Percentiles rank a stretch among this genome's conserved stretches.
Conservation (phyloP, 192 early-diverging fungal genomes). For the Coemansia sp. region DNA sequence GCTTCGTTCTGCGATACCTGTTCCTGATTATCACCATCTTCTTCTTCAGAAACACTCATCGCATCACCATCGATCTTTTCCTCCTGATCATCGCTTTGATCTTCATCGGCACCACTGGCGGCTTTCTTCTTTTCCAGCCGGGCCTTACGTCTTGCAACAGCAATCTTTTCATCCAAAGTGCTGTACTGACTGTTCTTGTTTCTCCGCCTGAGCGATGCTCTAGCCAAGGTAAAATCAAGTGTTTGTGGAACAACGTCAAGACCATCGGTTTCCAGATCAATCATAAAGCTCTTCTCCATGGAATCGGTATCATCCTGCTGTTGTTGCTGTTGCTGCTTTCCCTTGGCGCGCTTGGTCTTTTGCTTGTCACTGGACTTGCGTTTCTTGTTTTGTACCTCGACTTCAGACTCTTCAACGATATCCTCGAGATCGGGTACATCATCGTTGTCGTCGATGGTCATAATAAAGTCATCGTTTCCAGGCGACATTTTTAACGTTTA, state of each 20-base stretch:
- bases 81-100: slow-evolving; percentile 19
- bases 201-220: slow-evolving; percentile 67
- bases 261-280: slow-evolving; percentile 74
- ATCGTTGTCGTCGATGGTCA: slow-evolving; percentile 71
- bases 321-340: not conserved
- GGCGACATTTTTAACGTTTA: slow-evolving; percentile 11
- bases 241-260: slow-evolving; percentile 59
- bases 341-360: slow-evolving; percentile 17
- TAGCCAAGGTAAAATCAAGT: slow-evolving; percentile 81
- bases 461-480: slow-evolving; percentile 62
- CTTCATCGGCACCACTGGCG: slow-evolving; percentile 28
- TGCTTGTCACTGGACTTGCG: slow-evolving; percentile 11
- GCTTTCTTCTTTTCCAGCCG: slow-evolving; percentile 26
- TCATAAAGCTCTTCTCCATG: slow-evolving; percentile 73
- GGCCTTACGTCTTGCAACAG: slow-evolving; percentile 18
- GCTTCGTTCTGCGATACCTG: not conserved
- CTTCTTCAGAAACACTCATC: slow-evolving; percentile 1
- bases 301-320: slow-evolving; percentile 40
- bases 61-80: slow-evolving; percentile 1
- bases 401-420: slow-evolving; percentile 8
- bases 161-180: slow-evolving; percentile 53
- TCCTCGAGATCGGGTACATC: slow-evolving; percentile 59
- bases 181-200: slow-evolving; percentile 45
- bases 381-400: slow-evolving; percentile 16
- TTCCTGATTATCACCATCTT: not conserved